A percentile compares a stretch with the other conserved stretches of the same genome.
Conservation (phyloP, 1,284 basidiomycete genomes). For the Apiotrichum sp. region DNA sequence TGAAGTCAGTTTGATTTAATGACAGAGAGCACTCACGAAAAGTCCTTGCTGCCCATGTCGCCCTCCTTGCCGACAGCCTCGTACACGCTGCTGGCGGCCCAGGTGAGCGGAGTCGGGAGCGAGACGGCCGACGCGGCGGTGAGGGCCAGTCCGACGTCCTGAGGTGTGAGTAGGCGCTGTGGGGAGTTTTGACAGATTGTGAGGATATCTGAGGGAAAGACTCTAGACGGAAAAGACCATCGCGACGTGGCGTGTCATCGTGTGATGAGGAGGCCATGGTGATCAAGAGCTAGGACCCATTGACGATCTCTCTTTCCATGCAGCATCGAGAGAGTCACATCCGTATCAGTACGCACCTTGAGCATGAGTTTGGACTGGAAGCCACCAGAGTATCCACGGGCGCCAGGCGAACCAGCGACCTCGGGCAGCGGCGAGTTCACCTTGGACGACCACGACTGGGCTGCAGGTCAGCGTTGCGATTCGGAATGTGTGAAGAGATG, state of each 20-base stretch:
- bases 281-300: too few relatives aligned
- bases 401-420: conserved; percentile 32
- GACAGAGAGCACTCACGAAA: conserved; percentile 24
- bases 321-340: not conserved
- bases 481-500: too few relatives aligned
- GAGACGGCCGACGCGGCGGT: conserved; percentile 30
- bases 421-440: conserved; percentile 38
- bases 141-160: conserved; percentile 41
- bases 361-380: conserved; percentile 43
- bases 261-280: too few relatives aligned
- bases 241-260: too few relatives aligned
- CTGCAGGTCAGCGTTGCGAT: conserved; percentile 11
- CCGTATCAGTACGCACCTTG: conserved; percentile 24
- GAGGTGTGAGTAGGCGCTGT: not conserved
- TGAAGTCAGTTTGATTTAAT: conserved; percentile 1
- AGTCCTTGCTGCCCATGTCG: conserved; percentile 36
- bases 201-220: not conserved
- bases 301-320: not conserved
- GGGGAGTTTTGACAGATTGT: not conserved
- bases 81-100: conserved; percentile 40
- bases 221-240: too few relatives aligned
- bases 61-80: conserved; percentile 34
- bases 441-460: conserved; percentile 41
- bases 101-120: conserved; percentile 37
- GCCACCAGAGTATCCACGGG: conserved; percentile 31